Percentiles rank a stretch among this genome's conserved stretches.
Conservation (phyloP, 1,284 basidiomycete species). For the Microbotryomycetes sp. region DNA sequence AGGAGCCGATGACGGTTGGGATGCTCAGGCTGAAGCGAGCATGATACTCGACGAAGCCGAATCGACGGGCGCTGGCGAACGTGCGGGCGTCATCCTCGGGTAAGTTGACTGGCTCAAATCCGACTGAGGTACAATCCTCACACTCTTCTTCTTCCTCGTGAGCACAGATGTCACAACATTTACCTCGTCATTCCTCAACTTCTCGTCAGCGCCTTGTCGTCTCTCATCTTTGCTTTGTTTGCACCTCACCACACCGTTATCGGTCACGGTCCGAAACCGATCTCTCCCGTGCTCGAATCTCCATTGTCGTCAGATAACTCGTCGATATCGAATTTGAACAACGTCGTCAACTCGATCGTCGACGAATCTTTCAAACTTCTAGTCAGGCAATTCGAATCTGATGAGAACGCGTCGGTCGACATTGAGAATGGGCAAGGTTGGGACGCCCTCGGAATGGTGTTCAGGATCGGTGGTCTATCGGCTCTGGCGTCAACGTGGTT, state of each 20-base stretch:
- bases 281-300: background rate
- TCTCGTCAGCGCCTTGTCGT: constrained; percentile 46
- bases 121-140: background rate
- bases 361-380: background rate
- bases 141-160: constrained; percentile 3
- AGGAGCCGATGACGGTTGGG: background rate
- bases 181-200: constrained; percentile 65
- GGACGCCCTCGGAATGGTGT: constrained; percentile 32
- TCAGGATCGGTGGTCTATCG: constrained; percentile 32
- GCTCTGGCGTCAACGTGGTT: constrained; percentile 26
- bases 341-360: background rate
- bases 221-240: constrained; percentile 47
- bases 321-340: background rate
- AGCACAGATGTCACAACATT: constrained; percentile 72
- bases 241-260: constrained; percentile 38
- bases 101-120: background rate
- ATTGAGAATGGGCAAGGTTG: background rate
- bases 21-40: background rate
- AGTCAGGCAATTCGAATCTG: background rate
- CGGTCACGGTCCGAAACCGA: background rate
- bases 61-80: constrained; percentile 52
- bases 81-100: constrained; percentile 76
- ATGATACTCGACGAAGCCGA: constrained; percentile 1
- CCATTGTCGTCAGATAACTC: background rate
- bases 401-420: background rate